Conservation (phyloP, 768 basidiomycete genomes). For the Antrodiella citrinella region DNA sequence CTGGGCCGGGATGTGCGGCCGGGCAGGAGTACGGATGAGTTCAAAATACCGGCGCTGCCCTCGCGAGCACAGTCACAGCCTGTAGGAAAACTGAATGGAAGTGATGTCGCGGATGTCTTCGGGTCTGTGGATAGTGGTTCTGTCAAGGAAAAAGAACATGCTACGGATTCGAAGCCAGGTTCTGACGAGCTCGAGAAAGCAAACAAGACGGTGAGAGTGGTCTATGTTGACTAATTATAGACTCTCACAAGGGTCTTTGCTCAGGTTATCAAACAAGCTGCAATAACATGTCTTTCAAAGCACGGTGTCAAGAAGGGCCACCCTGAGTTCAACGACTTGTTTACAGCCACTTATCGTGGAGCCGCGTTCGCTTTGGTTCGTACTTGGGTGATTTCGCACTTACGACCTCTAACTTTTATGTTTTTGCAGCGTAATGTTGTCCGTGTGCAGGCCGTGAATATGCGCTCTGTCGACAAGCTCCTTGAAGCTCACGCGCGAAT, state of each 20-base stretch:
- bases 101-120: conserved; percentile 10
- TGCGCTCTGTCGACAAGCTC: conserved; percentile 23
- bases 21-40: conserved; percentile 10
- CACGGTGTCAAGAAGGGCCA: conserved; percentile 29
- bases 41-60: conserved; percentile 19
- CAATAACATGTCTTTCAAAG: conserved; percentile 24
- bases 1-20: conserved; percentile 9
- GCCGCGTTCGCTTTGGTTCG: conserved; percentile 33
- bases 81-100: not conserved
- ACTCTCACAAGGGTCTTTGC: not conserved
- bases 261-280: conserved; percentile 33
- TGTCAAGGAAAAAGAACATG: conserved; percentile 15
- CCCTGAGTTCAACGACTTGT: conserved; percentile 33
- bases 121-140: not conserved
- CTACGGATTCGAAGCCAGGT: too few species aligned
- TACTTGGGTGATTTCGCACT: not conserved
- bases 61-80: not conserved
- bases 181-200: conserved; percentile 42
- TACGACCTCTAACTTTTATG: not conserved
- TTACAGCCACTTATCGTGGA: conserved; percentile 32
- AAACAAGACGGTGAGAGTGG: conserved; percentile 47
- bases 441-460: conserved; percentile 17
- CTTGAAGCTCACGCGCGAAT: conserved; percentile 29
- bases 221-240: not conserved
- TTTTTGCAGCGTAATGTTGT: conserved; percentile 22